Conservation (phyloP, 805 yeast species). For the Clavispora fructus region DNA sequence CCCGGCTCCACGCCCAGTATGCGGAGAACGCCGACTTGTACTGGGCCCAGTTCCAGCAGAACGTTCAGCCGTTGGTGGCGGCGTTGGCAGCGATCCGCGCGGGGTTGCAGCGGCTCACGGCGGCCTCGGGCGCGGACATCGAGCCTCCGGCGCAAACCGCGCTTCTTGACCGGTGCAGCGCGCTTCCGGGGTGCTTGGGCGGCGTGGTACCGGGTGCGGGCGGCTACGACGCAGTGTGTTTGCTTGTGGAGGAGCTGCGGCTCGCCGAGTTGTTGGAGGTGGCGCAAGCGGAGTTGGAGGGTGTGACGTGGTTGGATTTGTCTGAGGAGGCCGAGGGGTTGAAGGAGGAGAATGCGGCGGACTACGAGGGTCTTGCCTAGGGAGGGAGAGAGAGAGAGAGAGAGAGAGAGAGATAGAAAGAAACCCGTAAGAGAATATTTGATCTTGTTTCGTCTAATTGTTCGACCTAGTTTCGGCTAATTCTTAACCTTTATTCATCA, state of each 20-base stretch:
- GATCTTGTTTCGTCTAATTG: too few relatives aligned
- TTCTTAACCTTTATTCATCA: too few relatives aligned
- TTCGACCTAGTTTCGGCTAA: too few relatives aligned
- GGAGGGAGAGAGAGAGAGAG: too few relatives aligned
- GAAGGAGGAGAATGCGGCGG: constrained; percentile 38
- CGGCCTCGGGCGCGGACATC: constrained; percentile 71
- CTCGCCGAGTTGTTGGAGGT: constrained; percentile 22
- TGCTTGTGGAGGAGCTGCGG: constrained; percentile 50
- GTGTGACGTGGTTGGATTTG: constrained; percentile 65
- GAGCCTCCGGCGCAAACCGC: constrained; percentile 78
- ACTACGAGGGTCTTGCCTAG: constrained; percentile 18
- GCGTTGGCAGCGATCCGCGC: constrained; percentile 50
- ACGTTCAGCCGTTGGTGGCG: constrained; percentile 23
- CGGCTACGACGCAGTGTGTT: constrained; percentile 87
- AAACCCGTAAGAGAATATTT: too few relatives aligned
- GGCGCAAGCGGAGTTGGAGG: constrained; percentile 29
- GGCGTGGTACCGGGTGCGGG: constrained; percentile 99
- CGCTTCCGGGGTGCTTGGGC: constrained; percentile 74
- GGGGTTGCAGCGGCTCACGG: constrained; percentile 56
- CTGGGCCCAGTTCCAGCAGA: constrained; percentile 16
- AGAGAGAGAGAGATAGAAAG: too few relatives aligned
- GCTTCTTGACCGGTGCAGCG: constrained; percentile 48
- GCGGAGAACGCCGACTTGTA: background rate
- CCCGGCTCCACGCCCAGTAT: constrained; percentile 31
- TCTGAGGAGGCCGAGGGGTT: constrained; percentile 60